Evolutionary conservation across 495 filamentous ascomycete species (phyloP).

Genomic region (Podospora conica): DNA sequence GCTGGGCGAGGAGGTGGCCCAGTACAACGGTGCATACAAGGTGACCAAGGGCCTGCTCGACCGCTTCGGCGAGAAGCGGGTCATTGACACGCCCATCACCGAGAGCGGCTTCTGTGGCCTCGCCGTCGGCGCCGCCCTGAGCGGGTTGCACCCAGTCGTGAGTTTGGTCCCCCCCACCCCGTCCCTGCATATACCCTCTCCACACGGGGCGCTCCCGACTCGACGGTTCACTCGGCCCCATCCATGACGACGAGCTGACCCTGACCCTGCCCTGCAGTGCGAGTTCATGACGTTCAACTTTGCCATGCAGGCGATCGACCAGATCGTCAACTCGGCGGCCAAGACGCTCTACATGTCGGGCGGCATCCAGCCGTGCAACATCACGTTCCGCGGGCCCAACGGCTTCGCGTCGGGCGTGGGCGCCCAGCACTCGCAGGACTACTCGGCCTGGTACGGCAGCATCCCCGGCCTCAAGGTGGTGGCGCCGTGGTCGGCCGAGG

Average conservation of each 20-base stretch:
- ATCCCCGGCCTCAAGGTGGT: slow-evolving; percentile 97
- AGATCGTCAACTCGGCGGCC: slow-evolving; percentile 97
- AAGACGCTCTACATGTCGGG: slow-evolving; percentile 99
- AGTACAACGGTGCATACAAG: slow-evolving; percentile 99
- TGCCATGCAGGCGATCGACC: slow-evolving; percentile 99
- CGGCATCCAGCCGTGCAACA: slow-evolving; percentile 98
- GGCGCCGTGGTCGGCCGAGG: slow-evolving; percentile 89
- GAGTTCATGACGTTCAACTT: slow-evolving; percentile 99
- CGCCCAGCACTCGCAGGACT: slow-evolving; percentile 98
- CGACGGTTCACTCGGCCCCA: neutral
- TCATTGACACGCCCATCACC: slow-evolving; percentile 98
- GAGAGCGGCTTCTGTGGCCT: slow-evolving; percentile 92
- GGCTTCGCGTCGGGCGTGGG: slow-evolving; percentile 94
- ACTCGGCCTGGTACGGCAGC: slow-evolving; percentile 96
- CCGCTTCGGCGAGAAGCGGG: slow-evolving; percentile 92
- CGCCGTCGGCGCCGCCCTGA: slow-evolving; percentile 87
- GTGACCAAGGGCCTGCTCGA: slow-evolving; percentile 96
- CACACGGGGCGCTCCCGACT: neutral
- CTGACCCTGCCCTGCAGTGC: slow-evolving; percentile 50
- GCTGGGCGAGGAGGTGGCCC: slow-evolving; percentile 94
- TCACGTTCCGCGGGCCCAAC: slow-evolving; percentile 98
- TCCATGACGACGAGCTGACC: neutral
- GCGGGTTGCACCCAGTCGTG: slow-evolving; percentile 89
- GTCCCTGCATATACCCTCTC: neutral
- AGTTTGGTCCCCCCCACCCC: slow-evolving; percentile 32